These are phyloP conservation scores for Lecanoromycetidae sp. DNA, from an alignment of 2,329 filamentous ascomycete species.

Conservation along the genomic window DNA sequence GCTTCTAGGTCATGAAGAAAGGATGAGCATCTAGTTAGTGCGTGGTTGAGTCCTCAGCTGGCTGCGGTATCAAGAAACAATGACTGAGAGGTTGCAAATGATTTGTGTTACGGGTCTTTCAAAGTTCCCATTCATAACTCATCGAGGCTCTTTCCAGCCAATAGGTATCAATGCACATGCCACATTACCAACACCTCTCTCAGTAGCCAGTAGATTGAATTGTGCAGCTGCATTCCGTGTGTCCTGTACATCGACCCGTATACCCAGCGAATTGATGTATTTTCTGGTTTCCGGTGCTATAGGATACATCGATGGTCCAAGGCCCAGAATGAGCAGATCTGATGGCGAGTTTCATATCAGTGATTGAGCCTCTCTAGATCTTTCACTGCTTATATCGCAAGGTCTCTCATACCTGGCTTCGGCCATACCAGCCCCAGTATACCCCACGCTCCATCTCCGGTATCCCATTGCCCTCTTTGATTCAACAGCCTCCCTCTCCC, in stretches of 20 bases:
- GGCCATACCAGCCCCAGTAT: slow-evolving; percentile 71
- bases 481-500: slow-evolving; percentile 48
- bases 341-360: slow-evolving; percentile 8
- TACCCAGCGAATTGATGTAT: slow-evolving; percentile 63
- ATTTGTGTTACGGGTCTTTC: not conserved
- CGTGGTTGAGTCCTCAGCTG: not conserved
- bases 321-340: slow-evolving; percentile 84
- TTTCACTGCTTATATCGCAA: slow-evolving; percentile 2
- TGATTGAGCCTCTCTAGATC: slow-evolving; percentile 7
- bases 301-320: slow-evolving; percentile 63
- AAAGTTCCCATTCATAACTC: not conserved
- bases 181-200: slow-evolving; percentile 72
- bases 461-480: slow-evolving; percentile 66
- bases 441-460: slow-evolving; percentile 57
- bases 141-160: slow-evolving; percentile 51
- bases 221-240: slow-evolving; percentile 88
- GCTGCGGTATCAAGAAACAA: too few relatives aligned
- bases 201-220: slow-evolving; percentile 90
- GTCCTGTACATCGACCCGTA: slow-evolving; percentile 78
- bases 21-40: not conserved
- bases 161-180: slow-evolving; percentile 80
- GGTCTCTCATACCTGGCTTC: slow-evolving; percentile 57
- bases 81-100: not conserved
- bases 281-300: slow-evolving; percentile 62
- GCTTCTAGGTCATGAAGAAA: not conserved